Base-by-base conservation (phyloP, 371 early-diverging fungal species). In the Phascolomyces articulosus region DNA sequence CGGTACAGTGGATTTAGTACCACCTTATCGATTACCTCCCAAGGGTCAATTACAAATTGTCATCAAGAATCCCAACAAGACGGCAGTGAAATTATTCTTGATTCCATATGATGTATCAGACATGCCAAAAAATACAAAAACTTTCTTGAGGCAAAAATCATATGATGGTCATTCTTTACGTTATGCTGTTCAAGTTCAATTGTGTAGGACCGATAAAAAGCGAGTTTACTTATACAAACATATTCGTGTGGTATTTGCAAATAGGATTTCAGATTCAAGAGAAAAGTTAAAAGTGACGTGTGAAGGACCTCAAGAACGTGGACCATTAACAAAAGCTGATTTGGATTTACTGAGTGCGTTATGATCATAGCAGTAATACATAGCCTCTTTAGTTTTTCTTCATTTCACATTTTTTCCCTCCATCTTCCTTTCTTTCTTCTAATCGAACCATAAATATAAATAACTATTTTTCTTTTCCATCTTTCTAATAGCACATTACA, bases 11-110 rank as follows among this genome's bases (percentile, higher is more conserved):
- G 74, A 83, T 75, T 38, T 80, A n/a, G 58, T 63, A 16, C 68
- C 66, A 55, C 78, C 79, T 2, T 90, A 93, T 8, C 77, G 92
- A 20, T 67, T 95, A 9, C 95, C 95, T 11, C 75, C 82, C 21
- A 83, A 87, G 59, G 95, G 95, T 2, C 93, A 93, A 61, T 71
- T 95, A 10, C 94, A 94, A 69, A 83, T 95, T 11, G 87, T 93
- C 31, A 89, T 95, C 72, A 91, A 92, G 71, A 95, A 95, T 63
- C 90, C 91, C 1, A 82, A 87, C 73, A 85, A 86, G 56, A 91
- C 93, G 0, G 92, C 89, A 0, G 88, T 93, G 58, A 93, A 95
- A 67, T 70, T 94, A 0, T 94, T 93, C 63, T 62, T 94, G 38
- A 76, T 95, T 1, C 94, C 93, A 0, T 95, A 94, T 67, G 92